Evolutionary conservation across 176 grass and related monocot species (phyloP).

Genomic region (Oryza officinalis): DNA sequence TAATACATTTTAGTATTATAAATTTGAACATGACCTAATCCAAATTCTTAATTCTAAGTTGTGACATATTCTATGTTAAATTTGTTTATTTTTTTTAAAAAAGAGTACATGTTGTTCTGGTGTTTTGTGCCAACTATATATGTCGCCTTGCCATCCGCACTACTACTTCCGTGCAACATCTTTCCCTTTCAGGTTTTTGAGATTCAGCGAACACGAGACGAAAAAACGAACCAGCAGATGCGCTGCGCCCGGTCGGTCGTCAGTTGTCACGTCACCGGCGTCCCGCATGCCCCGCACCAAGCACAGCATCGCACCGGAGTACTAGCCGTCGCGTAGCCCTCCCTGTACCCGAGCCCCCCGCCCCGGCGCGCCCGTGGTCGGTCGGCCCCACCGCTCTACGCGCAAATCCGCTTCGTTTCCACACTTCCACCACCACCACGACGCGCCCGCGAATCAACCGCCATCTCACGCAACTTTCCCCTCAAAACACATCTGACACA

Average conservation of each 20-base stretch:
- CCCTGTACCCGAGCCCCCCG: background rate
- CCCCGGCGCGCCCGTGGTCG: background rate
- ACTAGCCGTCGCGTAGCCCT: background rate
- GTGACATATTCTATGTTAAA: too few species aligned
- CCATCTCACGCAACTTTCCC: background rate
- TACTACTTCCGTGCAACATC: background rate
- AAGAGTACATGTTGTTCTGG: too few species aligned
- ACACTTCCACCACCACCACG: background rate
- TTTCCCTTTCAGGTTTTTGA: background rate
- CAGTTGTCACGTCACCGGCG: background rate
- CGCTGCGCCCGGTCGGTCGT: background rate
- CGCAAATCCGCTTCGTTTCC: conserved; percentile 35
- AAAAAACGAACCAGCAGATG: background rate
- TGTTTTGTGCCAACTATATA: too few species aligned
- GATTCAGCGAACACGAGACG: background rate
- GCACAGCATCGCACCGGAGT: background rate
- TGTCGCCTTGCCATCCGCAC: too few species aligned
- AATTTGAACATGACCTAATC: too few species aligned
- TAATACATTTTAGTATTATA: too few species aligned
- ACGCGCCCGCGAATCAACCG: background rate
- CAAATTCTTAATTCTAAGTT: too few species aligned
- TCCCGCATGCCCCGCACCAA: background rate
- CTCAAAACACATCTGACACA: background rate
- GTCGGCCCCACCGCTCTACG: conserved; percentile 30
- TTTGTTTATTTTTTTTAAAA: too few species aligned